Conservation (phyloP, 2,329 filamentous ascomycete species). For the Metarhizium humberi region DNA sequence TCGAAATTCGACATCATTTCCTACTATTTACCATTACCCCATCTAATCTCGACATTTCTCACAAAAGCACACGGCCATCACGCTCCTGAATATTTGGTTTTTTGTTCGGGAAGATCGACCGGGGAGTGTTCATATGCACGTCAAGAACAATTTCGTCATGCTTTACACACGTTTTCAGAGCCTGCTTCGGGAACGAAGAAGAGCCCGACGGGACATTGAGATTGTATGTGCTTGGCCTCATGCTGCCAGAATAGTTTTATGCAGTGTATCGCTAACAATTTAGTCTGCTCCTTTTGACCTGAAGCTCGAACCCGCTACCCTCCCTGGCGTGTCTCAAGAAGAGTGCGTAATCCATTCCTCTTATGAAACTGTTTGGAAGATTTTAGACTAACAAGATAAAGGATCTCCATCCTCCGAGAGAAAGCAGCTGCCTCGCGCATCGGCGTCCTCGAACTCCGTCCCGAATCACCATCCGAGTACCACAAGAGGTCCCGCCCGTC, state of each 20-base stretch:
- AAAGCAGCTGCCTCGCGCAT: slow-evolving; percentile 41
- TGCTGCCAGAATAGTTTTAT: background rate
- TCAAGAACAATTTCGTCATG: slow-evolving; percentile 33
- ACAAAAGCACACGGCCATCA: background rate
- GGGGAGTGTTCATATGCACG: slow-evolving; percentile 16
- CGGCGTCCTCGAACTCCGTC: slow-evolving; percentile 28
- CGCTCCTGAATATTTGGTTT: too few relatives aligned
- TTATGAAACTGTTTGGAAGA: background rate
- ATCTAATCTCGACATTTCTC: background rate
- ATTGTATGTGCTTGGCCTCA: slow-evolving; percentile 31
- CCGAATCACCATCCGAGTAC: slow-evolving; percentile 4
- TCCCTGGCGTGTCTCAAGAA: slow-evolving; percentile 48
- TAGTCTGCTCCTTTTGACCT: slow-evolving; percentile 53
- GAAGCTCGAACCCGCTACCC: slow-evolving; percentile 39
- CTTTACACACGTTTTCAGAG: slow-evolving; percentile 35
- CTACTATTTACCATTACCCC: background rate
- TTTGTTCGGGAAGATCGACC: background rate
- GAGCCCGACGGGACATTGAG: slow-evolving; percentile 31
- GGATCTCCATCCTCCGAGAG: slow-evolving; percentile 40
- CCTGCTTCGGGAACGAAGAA: slow-evolving; percentile 29
- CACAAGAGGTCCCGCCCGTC: slow-evolving; percentile 8
- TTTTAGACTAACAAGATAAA: slow-evolving; percentile 13
- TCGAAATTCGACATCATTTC: background rate
- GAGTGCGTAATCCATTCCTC: slow-evolving; percentile 36
- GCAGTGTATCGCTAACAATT: background rate